phyloP scores from a whole-genome alignment of 495 filamentous ascomycete species.

The Glarea lozoyensis region DNA sequence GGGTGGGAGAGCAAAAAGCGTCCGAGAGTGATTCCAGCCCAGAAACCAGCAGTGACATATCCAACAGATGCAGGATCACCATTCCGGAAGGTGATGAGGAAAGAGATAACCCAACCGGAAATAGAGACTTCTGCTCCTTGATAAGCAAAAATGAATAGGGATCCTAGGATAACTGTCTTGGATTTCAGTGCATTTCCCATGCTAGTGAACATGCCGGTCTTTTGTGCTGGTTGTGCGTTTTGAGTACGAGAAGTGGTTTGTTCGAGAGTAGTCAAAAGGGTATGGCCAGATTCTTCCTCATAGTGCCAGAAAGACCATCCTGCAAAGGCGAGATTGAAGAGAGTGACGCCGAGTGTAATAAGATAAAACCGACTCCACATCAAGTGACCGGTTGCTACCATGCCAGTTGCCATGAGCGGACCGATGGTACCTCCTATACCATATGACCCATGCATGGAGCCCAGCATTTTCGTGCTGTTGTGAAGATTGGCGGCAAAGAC shows the following conservation, averaged over 20 bases:
- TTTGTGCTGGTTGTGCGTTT: conserved; percentile 5
- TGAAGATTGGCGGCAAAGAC: conserved; percentile 64
- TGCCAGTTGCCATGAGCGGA: conserved; percentile 63
- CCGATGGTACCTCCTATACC: conserved; percentile 33
- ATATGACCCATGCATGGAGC: conserved; percentile 59
- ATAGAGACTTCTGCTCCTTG: conserved; percentile 72
- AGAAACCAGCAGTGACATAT: conserved; percentile 77
- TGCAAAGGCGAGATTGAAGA: conserved; percentile 38
- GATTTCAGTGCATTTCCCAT: conserved; percentile 41
- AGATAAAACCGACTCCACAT: conserved; percentile 55
- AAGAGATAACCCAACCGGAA: conserved; percentile 76
- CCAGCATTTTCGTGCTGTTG: conserved; percentile 52
- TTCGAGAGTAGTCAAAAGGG: conserved; percentile 29
- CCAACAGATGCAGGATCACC: conserved; percentile 60
- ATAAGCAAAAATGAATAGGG: conserved; percentile 74
- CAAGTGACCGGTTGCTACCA: conserved; percentile 36
- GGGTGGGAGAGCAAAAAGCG: conserved; percentile 57
- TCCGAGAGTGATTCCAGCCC: conserved; percentile 70
- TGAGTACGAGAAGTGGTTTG: conserved; percentile 26
- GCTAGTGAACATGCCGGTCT: conserved; percentile 27
- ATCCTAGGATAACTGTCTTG: conserved; percentile 55
- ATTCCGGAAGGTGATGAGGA: conserved; percentile 60
- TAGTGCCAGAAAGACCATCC: conserved; percentile 52
- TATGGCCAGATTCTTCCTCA: conserved; percentile 33
- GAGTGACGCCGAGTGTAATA: conserved; percentile 40